Evolutionary conservation across 148 eudicot genomes (phyloP).

Genomic region (Chenopodium formosanum): DNA sequence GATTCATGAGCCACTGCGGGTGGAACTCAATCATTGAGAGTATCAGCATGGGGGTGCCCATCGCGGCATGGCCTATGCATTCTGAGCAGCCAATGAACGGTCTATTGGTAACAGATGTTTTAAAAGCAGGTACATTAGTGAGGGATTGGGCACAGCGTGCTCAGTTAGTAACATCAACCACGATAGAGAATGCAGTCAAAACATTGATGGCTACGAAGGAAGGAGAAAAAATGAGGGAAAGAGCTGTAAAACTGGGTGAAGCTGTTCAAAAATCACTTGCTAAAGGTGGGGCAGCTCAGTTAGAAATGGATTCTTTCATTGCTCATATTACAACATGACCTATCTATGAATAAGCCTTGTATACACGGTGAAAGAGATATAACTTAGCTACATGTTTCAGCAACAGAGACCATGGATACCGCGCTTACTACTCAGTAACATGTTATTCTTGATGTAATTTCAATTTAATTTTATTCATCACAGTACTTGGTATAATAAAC

Average conservation of each 20-base stretch:
- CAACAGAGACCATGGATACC: neutral
- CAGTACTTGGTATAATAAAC: no score
- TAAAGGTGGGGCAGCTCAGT: constrained; percentile 38
- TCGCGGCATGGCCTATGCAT: constrained; percentile 65
- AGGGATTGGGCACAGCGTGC: constrained; percentile 40
- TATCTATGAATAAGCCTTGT: neutral
- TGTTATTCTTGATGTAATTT: no score
- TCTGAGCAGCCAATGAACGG: constrained; percentile 60
- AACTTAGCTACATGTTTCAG: neutral
- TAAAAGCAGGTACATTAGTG: constrained; percentile 38
- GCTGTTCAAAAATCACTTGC: constrained; percentile 24
- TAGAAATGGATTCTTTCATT: constrained; percentile 46
- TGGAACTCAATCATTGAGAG: constrained; percentile 72
- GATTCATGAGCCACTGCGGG: constrained; percentile 63
- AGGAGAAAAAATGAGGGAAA: constrained; percentile 44
- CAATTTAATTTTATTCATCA: neutral
- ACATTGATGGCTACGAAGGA: constrained; percentile 40
- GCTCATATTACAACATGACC: constrained; percentile 22
- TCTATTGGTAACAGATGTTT: constrained; percentile 32
- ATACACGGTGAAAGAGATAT: no score
- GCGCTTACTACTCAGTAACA: no score
- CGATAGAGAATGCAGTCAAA: constrained; percentile 32
- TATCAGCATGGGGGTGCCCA: constrained; percentile 52
- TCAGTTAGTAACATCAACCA: constrained; percentile 27
- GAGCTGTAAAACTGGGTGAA: constrained; percentile 35